Evolutionary conservation across 306 rosid genomes (phyloP), one percentile per base, ranked within the genome.

Genomic region (Lathyrus oleraceus): DNA sequence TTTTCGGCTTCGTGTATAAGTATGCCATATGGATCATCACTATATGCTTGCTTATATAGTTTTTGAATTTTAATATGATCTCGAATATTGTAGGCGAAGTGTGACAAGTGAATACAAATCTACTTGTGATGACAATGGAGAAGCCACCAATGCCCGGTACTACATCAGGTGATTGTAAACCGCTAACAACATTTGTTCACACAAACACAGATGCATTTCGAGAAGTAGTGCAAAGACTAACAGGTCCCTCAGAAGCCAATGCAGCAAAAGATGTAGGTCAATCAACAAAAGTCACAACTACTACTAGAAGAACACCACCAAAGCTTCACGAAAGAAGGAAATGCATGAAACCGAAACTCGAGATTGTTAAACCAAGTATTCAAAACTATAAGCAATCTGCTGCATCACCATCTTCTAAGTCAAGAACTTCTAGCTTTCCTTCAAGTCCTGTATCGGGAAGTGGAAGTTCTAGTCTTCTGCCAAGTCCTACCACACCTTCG

Each of bases 301-400:
- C 57, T 57, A 48, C 48, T 38, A 83, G 78, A 62, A 85, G 77
- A 67, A 54, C 78, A 13, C 57, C 82, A 11, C 19, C 88, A 35
- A 88, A 84, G 76, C 92, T 90, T 30, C 95, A 89, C 36, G 98
- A 92, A 49, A 85, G 98, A 77, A 86, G 93, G 47, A 87, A 88
- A 32, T 82, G 40, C 83, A 82, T 85, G 63, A 89, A 87, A 78
- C 96, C 96, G 21, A 90, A 86, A 72, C 89, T 92, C 35, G 92
- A 89, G 80, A 92, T 92, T 57, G 87, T 83, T 11, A 89, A 89
- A 73, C 95, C 96, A 3, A 15, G 47, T 72, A 49, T 71, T 51
- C 80, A 57, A 57, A 27, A 68, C 12, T 69, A 57, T 42, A 85
- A 80, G 14, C 25, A 12, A 62, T 25, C 72, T 20, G 47, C 61